Evolutionary conservation across 192 early-diverging fungal species (phyloP), one percentile per base, ranked within the genome.

Genomic region (Entomortierella lignicola): DNA sequence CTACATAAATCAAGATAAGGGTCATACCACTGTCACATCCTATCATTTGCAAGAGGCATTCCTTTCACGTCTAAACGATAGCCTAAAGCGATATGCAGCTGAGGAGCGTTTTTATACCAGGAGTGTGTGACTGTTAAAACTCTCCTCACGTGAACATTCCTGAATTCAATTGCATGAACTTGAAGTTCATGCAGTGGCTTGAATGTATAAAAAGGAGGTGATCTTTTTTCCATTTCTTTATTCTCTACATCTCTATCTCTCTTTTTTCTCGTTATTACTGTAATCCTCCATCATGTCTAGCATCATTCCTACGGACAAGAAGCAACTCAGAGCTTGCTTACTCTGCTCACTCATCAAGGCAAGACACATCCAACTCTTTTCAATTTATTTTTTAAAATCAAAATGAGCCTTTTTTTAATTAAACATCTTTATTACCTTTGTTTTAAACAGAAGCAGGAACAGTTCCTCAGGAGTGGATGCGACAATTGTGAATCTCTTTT

Each of bases 401-500:
- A 37, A 12, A 17, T 29, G 29, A 56, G 55, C 39, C 1, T 20
- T 53, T n/a, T 11, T 21, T 41, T 60, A 42, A 42, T 10, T 26
- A 44, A 27, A 15, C 18, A 60, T 27, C n/a, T 4, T 25, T 29
- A 20, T 41, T 44, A 47, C 34, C 51, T 10, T 57, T 27, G 11
- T 39, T 50, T 21, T 41, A 12, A 26, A 18, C 32, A 93, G 85
- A 92, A 91, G 77, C 84, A 86, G 59, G 85, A 88, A 10, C 89
- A 87, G 53, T 95, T 95, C 71, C 79, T 89, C 59, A 83, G 86
- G 41, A 60, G 59, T 39, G 94, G 94, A 23, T 95, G 94, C 73
- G 93, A 94, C 26, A 95, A 95, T 66, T 95, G 94, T 77, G 93
- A 95, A 79, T 83, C 85, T 3, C 83, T 91, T n/a, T 69, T 95